phyloP scores from a whole-genome alignment of 306 rosid species.

The Gillenia trifoliata region DNA sequence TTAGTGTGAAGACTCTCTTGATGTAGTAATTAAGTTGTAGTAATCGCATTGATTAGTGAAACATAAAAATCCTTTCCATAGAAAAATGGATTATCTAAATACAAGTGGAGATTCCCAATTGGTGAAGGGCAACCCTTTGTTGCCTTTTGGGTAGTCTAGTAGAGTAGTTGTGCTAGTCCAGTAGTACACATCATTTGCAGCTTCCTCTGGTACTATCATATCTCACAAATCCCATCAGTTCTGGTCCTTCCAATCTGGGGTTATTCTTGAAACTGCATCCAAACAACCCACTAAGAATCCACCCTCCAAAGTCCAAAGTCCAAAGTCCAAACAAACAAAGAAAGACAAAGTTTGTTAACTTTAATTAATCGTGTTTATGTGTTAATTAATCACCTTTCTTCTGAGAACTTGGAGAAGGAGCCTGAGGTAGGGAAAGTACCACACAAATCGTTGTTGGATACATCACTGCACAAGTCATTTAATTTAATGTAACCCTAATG shows the following conservation, averaged over 20 bases:
- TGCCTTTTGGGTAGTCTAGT: slow-evolving; percentile 2
- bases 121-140: slow-evolving; percentile 18
- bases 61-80: neutral
- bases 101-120: neutral
- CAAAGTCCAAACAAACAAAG: neutral
- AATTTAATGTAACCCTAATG: neutral
- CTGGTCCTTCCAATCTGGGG: slow-evolving; percentile 78
- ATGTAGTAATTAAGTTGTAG: neutral
- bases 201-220: slow-evolving; percentile 56
- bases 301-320: neutral
- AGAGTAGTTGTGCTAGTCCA: no score
- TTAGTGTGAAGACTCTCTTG: neutral
- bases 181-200: slow-evolving; percentile 42
- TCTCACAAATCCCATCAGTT: slow-evolving; percentile 88
- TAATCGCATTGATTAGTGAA: neutral
- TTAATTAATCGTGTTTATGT: neutral
- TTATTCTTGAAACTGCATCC: slow-evolving; percentile 77
- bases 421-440: slow-evolving; percentile 77
- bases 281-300: neutral
- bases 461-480: slow-evolving; percentile 41
- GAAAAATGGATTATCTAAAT: neutral
- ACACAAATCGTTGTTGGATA: slow-evolving; percentile 70
- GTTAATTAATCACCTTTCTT: slow-evolving; percentile 44
- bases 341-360: neutral
- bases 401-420: slow-evolving; percentile 64